These are phyloP conservation scores for Ramalina peruviana DNA, from an alignment of 495 filamentous ascomycete genomes.

Conservation along the genomic window DNA sequence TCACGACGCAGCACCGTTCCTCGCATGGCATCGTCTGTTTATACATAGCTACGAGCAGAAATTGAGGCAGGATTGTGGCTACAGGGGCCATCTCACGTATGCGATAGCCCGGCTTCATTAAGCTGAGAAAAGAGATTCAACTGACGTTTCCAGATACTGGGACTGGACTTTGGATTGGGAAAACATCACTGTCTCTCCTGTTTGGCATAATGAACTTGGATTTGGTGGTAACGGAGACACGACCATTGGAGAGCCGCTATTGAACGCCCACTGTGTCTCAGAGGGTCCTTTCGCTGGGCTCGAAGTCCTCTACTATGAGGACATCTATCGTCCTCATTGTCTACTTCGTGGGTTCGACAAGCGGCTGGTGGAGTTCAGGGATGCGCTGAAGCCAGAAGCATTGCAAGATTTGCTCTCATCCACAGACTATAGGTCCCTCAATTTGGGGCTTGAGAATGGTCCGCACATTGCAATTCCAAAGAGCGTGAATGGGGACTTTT, in stretches of 20 bases:
- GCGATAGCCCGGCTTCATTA: not conserved
- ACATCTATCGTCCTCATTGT: constrained; percentile 24
- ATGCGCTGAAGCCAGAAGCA: constrained; percentile 5
- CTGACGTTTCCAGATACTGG: constrained; percentile 12
- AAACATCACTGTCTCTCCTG: constrained; percentile 16
- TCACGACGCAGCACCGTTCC: constrained; percentile 20
- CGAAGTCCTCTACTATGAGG: constrained; percentile 4
- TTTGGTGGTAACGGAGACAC: constrained; percentile 22
- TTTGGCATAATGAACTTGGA: constrained; percentile 12
- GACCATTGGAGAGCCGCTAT: too few relatives aligned
- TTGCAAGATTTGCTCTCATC: constrained; percentile 12
- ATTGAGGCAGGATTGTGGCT: constrained; percentile 31
- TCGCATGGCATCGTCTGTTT: constrained; percentile 39
- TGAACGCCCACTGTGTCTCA: constrained; percentile 11
- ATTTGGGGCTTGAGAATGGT: constrained; percentile 12
- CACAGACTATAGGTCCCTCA: constrained; percentile 11
- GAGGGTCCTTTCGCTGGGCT: constrained; percentile 25
- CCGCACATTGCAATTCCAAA: constrained; percentile 15
- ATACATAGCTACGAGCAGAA: constrained; percentile 28
- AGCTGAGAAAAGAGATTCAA: not conserved
- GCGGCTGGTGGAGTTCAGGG: constrained; percentile 3
- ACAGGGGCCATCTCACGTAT: constrained; percentile 30
- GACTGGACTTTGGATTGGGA: constrained; percentile 18
- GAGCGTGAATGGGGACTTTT: constrained; percentile 15
- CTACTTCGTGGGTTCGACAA: constrained; percentile 22